Base-by-base conservation (phyloP, 2,329 filamentous ascomycete species). In the Neofusicoccum laricinum region DNA sequence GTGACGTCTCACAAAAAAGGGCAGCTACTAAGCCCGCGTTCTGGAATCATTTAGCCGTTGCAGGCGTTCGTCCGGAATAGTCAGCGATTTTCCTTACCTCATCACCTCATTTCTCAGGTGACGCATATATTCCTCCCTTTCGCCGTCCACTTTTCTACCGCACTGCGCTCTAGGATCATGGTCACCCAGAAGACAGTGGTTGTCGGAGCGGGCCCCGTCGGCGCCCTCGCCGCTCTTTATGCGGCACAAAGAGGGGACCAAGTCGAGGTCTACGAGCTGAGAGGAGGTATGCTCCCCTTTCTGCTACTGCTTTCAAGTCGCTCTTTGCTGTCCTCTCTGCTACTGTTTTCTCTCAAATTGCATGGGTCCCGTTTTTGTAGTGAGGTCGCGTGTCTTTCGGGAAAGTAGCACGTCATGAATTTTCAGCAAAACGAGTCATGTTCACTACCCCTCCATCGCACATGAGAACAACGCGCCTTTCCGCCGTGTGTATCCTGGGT, bases 251-350 rank as follows among this genome's bases (percentile, higher is more conserved):
- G 94, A 75, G 95, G 93, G 48, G 88, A 96, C 76, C 82, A 94
- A 72, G 95, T 99, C 36, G 93, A 97, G 76, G 85, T 99, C 57
- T 99, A 98, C 77, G 95, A 99, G 78, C 81, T 99, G 69, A 87
- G 95, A 74, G 88, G 89, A 81, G 95, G 95, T 97, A 84, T 76
- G 86, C 46, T 30, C 32, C 21, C 45, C 34, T 43, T 41, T 45
- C 40, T 41, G 12, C 62, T 36, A 32, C 4, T 48, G 57, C 34
- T 36, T 17, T 48, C 10, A 19, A 21, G 2, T 17, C 14, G 11
- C 38, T 45, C 14, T 32, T 34, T 34, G 21, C 14, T 21, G 19
- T 58, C 19, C 19, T 14, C 40, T 41, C 17, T 40, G 11, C 25
- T 30, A 36, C 19, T 25, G 8, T 21, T 25, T 25, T 40, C 17